Percentiles rank a stretch among this genome's conserved stretches.
Conservation (phyloP, 169 alveolate genomes). For the Cryptosporidium viatorum region DNA sequence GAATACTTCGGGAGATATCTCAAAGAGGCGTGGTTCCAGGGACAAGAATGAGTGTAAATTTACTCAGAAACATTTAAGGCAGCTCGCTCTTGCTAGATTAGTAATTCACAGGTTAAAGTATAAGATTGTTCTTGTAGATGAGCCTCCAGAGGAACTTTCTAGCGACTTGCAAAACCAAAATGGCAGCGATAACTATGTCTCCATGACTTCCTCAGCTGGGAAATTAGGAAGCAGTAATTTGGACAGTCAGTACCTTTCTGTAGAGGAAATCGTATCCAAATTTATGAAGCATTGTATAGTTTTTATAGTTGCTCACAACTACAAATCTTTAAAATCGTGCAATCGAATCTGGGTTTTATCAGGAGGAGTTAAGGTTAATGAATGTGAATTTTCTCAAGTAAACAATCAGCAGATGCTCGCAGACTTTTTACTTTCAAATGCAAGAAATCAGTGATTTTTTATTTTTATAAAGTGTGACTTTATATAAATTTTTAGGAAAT, state of each 20-base stretch:
- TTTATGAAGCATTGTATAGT: conserved; percentile 58
- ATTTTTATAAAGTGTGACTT: no score
- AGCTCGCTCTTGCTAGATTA: conserved; percentile 82
- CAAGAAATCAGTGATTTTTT: neutral
- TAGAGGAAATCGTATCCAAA: conserved; percentile 45
- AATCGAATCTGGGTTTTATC: conserved; percentile 51
- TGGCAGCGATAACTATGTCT: neutral
- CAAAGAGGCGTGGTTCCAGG: conserved; percentile 4
- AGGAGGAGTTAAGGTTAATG: conserved; percentile 24
- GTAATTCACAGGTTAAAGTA: conserved; percentile 81
- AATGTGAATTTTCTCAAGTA: conserved; percentile 32
- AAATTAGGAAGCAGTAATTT: neutral
- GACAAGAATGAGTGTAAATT: conserved; percentile 5
- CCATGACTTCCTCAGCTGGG: neutral
- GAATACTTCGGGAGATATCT: neutral
- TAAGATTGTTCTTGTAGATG: conserved; percentile 83
- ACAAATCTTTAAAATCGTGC: conserved; percentile 34
- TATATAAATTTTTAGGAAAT: no score
- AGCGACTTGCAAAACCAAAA: neutral
- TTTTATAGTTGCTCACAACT: conserved; percentile 61
- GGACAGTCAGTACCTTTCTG: conserved; percentile 22
- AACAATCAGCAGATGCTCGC: conserved; percentile 35
- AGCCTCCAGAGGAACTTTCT: conserved; percentile 81
- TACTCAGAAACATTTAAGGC: conserved; percentile 80
- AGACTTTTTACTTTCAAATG: conserved; percentile 5